Base-by-base conservation (phyloP, 202 grass and related monocot genomes). In the Zizania palustris region DNA sequence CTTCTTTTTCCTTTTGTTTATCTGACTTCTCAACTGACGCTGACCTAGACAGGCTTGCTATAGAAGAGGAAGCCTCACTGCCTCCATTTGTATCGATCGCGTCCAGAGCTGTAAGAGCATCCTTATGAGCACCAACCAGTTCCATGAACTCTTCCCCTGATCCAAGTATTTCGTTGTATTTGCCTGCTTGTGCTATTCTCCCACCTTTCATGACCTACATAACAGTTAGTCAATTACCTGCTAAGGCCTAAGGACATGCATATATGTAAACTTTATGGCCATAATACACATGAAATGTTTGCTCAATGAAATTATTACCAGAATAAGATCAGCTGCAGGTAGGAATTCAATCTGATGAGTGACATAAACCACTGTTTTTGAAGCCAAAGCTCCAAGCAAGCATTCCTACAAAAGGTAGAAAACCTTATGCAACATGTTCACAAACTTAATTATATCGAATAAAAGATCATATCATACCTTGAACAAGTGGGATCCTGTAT, bases 341-440 rank as follows among this genome's bases (percentile, higher is more conserved):
- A 93, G 62, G 76, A 93, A 93, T 77, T 93, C 91, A 22, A 93
- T 77, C 77, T 93, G 85, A 60, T 93, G 91, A 13, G 87, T 93
- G 20, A 93, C 85, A 85, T 86, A 93, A 63, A 93, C 77, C 21
- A 93, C 78, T 11, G 91, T 93, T 72, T 93, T 93, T 73, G 82
- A 90, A 74, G 85, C 79, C 78, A 90, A 67, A 77, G 70, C 36
- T 7, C 87, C 78, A 42, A 90, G 74, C 44, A 93, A 93, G 53
- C 91, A 93, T 85, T 93, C 91, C 91, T 93, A 20, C 45, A 84
- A 63, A 70, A 38, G 49, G 22, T 57, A 58, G 9, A 63, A 66
- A 66, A 51, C 35, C 9, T 66, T 82, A 65, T 64, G 60, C 4
- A 64, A 65, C 6, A 7, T 57, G 3, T 38, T 19, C 14, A 6